Base-by-base conservation (phyloP, 306 rosid genomes). In the Malus sylvestris region DNA sequence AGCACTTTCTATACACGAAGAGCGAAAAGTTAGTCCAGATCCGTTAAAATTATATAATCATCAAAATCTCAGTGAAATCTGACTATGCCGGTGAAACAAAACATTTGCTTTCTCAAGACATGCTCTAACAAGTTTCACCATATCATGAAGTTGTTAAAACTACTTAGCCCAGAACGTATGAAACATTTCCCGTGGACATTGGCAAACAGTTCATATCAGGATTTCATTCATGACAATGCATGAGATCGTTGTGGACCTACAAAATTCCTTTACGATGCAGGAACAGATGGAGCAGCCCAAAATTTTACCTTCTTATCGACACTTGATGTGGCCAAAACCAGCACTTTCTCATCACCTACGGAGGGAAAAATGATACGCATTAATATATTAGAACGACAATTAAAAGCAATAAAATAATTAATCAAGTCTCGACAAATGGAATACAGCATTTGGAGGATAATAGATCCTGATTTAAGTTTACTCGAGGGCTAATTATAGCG, bases 221-320 rank as follows among this genome's bases (percentile, higher is more conserved):
- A 67, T 32, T 51, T 73, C 59, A 59, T 49, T 73, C 77, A 32
- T 58, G 78, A 76, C 70, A 20, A 15, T 19, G 63, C 77, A 71
- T 70, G 25, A 65, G 55, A 65, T 76, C 40, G 4, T 23, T 22
- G 23, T 51, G 12, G 33, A 52, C 77, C 46, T 13, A 25, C 59
- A 38, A 75, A 69, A 72, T 64, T 66, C 64, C 83, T 72, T 77
- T 68, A 88, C 20, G 82, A 83, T n/a, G 78, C 78, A 67, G 72
- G 64, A 22, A 78, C 78, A 0, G 92, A 75, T 22, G 99, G 98
- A 60, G 93, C 84, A 32, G 92, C 91, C 99, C 99, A 96, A 68
- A 96, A 83, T 83, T 96, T 96, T 57, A 92, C 99, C 83, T 96
- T 96, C 91, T 96, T 96, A 87, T 92, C 99, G 59, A 72, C 81